phyloP scores from a whole-genome alignment of 441 rosid genomes.

The Hypseocharis bilobata region DNA sequence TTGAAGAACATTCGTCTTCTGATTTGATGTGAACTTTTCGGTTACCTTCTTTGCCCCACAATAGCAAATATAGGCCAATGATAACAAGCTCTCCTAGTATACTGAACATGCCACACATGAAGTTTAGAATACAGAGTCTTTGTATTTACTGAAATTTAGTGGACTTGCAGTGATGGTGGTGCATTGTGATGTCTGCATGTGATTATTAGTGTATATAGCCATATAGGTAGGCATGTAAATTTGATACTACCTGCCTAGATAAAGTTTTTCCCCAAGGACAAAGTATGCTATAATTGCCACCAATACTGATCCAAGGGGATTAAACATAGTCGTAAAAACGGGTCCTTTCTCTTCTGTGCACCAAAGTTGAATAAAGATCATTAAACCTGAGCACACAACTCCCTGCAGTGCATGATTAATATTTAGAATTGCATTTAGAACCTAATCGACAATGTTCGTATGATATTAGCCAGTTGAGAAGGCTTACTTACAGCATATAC shows the following conservation, averaged over 20 bases:
- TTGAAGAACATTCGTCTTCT: slow-evolving; percentile 12
- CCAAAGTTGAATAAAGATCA: slow-evolving; percentile 41
- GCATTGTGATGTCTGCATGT: background rate
- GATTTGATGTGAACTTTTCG: slow-evolving; percentile 13
- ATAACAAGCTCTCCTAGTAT: slow-evolving; percentile 41
- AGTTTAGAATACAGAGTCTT: no score
- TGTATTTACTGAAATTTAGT: no score
- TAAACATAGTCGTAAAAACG: slow-evolving; percentile 61
- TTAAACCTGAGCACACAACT: slow-evolving; percentile 43
- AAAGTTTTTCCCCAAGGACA: slow-evolving; percentile 51
- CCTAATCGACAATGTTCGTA: background rate
- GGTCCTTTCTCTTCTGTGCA: slow-evolving; percentile 56
- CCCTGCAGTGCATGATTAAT: slow-evolving; percentile 35
- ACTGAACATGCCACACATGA: no score
- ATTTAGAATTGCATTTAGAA: slow-evolving; percentile 3
- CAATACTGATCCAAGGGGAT: slow-evolving; percentile 44
- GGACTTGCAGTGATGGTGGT: no score
- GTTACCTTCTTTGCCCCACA: slow-evolving; percentile 58
- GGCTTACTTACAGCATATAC: slow-evolving; percentile 40
- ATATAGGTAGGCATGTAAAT: background rate
- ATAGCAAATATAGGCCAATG: slow-evolving; percentile 44
- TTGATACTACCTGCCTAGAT: slow-evolving; percentile 42
- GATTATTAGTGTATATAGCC: background rate
- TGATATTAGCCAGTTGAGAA: background rate
- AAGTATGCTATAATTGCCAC: slow-evolving; percentile 47